Base-by-base conservation (phyloP, 306 rosid genomes). In the Rosa rugosa region DNA sequence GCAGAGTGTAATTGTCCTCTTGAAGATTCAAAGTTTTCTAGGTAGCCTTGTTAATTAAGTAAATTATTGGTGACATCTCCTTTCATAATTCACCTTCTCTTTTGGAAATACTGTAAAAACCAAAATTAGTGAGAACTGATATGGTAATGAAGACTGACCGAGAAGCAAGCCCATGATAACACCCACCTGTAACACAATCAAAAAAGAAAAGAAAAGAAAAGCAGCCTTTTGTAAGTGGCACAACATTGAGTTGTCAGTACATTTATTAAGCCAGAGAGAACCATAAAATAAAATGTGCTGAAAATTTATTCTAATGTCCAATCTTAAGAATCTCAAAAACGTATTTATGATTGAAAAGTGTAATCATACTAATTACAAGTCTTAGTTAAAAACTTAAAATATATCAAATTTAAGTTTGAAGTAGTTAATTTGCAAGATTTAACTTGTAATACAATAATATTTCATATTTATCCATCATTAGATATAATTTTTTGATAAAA, bases 21-120 rank as follows among this genome's bases (percentile, higher is more conserved):
- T 73, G 60, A 23, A 17, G 74, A 72, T 47, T 62, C 63, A 34
- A 80, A 79, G 80, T 42, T 80, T 76, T 62, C 79, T 80, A 63
- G 42, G 42, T 53, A 14, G 44, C 23, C 57, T 70, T 72, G 75
- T 8, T 59, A 31, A 69, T 44, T 5, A 25, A 20, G 62, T 60
- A 9, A 8, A 69, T 41, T 76, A 57, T 27, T 44, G 63, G 77
- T 68, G 71, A 69, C 65, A 56, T 73, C 0, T 57, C 42, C 64
- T 42, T 64, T 51, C 79, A 5, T 38, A n/a, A 38, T 50, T 13
- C 3, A 22, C 47, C 25, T 56, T n/a, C 41, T 72, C 53, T 40
- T 46, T 7, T 38, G 25, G 41, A 18, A 25, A 12, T 40, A 14
- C 4, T 22, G 41, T 4, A 41, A 42, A 69, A 78, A 27, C 22